phyloP scores from a whole-genome alignment of 306 rosid species.

The Pyrus bretschneideri region DNA sequence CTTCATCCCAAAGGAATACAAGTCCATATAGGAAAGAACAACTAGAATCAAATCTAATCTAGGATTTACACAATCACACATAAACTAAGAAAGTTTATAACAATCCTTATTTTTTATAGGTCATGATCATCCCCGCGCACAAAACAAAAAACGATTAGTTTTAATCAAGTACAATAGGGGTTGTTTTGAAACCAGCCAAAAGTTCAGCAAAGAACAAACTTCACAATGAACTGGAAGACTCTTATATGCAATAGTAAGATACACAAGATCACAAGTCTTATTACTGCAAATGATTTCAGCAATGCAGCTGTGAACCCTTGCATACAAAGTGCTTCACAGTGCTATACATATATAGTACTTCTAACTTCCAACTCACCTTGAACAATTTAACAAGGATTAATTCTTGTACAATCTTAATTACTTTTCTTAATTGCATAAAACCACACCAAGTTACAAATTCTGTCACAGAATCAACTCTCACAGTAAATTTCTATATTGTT shows the following conservation, averaged over 20 bases:
- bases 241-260: not conserved
- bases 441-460: not conserved
- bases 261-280: not conserved
- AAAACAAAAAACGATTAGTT: no score
- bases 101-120: no score
- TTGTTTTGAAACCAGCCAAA: not conserved
- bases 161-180: not conserved
- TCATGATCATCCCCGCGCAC: no score
- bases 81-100: no score
- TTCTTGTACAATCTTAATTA: not conserved
- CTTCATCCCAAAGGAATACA: no score
- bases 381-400: not conserved
- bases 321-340: not conserved
- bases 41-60: no score
- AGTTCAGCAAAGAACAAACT: not conserved
- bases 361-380: not conserved
- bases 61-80: no score
- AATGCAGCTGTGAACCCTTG: not conserved
- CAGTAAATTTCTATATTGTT: not conserved
- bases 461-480: not conserved
- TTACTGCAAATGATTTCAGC: not conserved
- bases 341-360: not conserved
- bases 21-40: no score
- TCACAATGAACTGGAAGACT: not conserved
- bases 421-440: not conserved